Evolutionary conservation across 1,284 basidiomycete species (phyloP).

Genomic region (Irpex sp.): DNA sequence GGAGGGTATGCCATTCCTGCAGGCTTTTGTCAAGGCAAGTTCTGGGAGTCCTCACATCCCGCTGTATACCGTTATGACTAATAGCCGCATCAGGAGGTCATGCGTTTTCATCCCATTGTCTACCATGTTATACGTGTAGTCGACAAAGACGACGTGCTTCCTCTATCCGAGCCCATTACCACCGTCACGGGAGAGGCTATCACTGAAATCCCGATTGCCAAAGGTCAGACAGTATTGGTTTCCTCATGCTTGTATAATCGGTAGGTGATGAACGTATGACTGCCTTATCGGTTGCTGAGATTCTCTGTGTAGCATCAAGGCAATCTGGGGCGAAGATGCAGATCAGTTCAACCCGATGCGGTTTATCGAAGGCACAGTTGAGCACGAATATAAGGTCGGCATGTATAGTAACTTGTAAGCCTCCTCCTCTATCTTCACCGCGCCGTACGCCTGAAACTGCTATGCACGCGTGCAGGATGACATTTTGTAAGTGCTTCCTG

Average conservation of each 20-base stretch:
- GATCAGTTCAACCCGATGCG: slow-evolving; percentile 51
- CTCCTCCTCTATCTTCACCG: not conserved
- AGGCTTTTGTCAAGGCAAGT: slow-evolving; percentile 42
- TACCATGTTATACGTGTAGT: slow-evolving; percentile 28
- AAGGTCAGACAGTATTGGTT: slow-evolving; percentile 34
- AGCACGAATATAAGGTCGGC: slow-evolving; percentile 40
- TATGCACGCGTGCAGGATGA: not conserved
- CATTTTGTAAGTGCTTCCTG: not conserved
- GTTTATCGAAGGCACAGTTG: slow-evolving; percentile 29
- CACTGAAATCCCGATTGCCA: slow-evolving; percentile 31
- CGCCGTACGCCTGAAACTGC: not conserved
- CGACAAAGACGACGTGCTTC: slow-evolving; percentile 33
- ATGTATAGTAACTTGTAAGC: slow-evolving; percentile 50
- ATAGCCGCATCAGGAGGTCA: slow-evolving; percentile 28
- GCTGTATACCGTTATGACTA: not conserved
- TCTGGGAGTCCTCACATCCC: not conserved
- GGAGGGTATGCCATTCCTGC: slow-evolving; percentile 48
- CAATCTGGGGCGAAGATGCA: slow-evolving; percentile 48
- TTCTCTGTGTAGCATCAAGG: slow-evolving; percentile 19
- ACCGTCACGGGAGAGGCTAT: slow-evolving; percentile 28
- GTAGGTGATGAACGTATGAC: slow-evolving; percentile 17
- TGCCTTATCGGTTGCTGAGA: not conserved
- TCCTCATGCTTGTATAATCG: slow-evolving; percentile 30
- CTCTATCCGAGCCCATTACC: slow-evolving; percentile 32
- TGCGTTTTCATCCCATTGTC: slow-evolving; percentile 36